Conservation (phyloP, 2,329 filamentous ascomycete genomes). For the Ilyonectria mors-panacis region DNA sequence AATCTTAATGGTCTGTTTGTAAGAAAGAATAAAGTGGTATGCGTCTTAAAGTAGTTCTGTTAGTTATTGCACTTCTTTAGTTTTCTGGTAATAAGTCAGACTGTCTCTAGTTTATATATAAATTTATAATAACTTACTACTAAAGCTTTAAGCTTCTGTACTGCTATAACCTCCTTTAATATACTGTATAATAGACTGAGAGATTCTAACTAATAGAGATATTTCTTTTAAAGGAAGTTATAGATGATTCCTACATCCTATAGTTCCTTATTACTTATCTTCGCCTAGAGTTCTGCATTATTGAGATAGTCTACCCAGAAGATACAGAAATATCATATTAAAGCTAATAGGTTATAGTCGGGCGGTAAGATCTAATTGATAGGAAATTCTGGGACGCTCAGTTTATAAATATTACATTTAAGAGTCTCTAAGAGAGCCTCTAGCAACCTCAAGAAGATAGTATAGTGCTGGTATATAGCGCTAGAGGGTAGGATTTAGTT, state of each 20-base stretch:
- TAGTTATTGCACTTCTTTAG: too few relatives aligned
- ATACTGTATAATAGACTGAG: not conserved
- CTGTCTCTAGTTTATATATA: not conserved
- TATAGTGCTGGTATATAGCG: slow-evolving; percentile 44
- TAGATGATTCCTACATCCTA: not conserved
- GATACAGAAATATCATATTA: slow-evolving; percentile 34
- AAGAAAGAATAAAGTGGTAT: too few relatives aligned
- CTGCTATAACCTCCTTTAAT: not conserved
- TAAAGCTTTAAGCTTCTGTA: not conserved
- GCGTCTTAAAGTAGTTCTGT: too few relatives aligned
- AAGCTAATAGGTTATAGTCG: slow-evolving; percentile 27
- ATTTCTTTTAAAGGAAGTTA: not conserved
- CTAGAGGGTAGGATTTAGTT: slow-evolving; percentile 52
- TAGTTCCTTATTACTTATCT: not conserved
- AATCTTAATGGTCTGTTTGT: not conserved
- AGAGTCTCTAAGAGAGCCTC: slow-evolving; percentile 49
- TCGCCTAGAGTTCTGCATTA: too few relatives aligned
- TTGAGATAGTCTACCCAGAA: slow-evolving; percentile 38
- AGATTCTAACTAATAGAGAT: not conserved
- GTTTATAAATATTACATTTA: slow-evolving; percentile 53
- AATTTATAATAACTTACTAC: not conserved
- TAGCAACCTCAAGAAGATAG: slow-evolving; percentile 54
- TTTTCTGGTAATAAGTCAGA: too few relatives aligned
- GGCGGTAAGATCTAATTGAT: slow-evolving; percentile 27
- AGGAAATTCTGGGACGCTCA: slow-evolving; percentile 35